Evolutionary conservation across 331 rosid genomes (phyloP).

Genomic region (Erythrophleum ivorense): DNA sequence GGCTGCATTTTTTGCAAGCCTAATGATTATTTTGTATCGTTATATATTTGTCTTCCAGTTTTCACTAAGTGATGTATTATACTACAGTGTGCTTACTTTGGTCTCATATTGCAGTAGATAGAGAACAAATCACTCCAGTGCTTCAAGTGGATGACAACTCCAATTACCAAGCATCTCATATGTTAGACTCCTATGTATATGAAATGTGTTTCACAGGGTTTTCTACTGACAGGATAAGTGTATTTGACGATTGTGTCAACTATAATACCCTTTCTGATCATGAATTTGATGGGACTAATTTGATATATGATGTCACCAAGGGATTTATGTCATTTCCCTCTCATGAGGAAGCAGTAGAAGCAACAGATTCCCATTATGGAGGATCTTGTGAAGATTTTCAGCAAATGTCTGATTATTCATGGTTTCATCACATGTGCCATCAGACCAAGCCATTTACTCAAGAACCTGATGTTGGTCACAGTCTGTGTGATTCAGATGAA

Average conservation of each 20-base stretch:
- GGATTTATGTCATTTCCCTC: conserved; percentile 19
- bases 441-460: conserved; percentile 57
- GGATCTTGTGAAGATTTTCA: conserved; percentile 55
- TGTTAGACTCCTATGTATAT: conserved; percentile 37
- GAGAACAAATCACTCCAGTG: conserved; percentile 36
- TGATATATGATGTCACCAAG: conserved; percentile 56
- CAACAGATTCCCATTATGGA: conserved; percentile 40
- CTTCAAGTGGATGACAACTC: conserved; percentile 51
- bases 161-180: conserved; percentile 40
- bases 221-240: conserved; percentile 44
- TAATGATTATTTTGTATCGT: neutral
- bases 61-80: neutral
- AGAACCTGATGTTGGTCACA: conserved; percentile 48
- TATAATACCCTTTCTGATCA: conserved; percentile 48
- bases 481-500: conserved; percentile 55
- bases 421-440: conserved; percentile 54
- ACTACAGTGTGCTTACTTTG: conserved; percentile 6
- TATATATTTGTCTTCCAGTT: neutral
- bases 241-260: conserved; percentile 42
- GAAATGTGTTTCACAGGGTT: conserved; percentile 55
- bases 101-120: conserved; percentile 39
- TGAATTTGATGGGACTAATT: conserved; percentile 50
- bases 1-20: neutral
- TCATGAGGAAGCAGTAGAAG: conserved; percentile 56
- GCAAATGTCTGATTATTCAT: conserved; percentile 45